Percentiles rank a stretch among this genome's conserved stretches.
Conservation (phyloP, 2,329 filamentous ascomycete species). For the Magnaporthiopsis incrustans region DNA sequence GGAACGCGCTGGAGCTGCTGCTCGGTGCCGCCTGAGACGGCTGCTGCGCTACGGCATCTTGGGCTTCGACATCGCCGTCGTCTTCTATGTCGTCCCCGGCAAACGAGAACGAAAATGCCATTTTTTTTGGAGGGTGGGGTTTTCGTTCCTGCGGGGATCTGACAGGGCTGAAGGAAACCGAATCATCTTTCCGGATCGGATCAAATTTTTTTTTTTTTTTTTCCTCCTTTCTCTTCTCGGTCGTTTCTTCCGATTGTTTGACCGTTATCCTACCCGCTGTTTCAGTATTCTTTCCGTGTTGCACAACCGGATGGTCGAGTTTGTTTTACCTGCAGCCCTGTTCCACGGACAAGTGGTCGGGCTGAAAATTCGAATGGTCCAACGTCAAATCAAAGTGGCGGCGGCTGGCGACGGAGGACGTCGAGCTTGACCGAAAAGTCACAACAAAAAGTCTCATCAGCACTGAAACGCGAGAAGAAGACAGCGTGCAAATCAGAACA, state of each 20-base stretch:
- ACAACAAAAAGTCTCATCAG: neutral
- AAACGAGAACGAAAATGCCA: slow-evolving; percentile 41
- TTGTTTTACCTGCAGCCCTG: neutral
- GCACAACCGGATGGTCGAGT: neutral
- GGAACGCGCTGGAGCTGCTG: slow-evolving; percentile 42
- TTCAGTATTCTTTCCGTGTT: neutral
- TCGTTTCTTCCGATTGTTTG: neutral
- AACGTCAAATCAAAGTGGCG: neutral
- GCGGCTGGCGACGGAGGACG: neutral
- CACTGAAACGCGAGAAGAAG: neutral
- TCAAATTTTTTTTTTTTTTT: neutral
- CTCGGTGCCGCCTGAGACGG: slow-evolving; percentile 16
- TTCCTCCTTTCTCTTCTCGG: neutral
- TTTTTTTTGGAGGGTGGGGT: neutral
- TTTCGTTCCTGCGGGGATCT: neutral
- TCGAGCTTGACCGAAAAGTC: neutral
- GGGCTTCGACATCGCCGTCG: slow-evolving; percentile 1
- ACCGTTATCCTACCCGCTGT: neutral
- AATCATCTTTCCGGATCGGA: neutral
- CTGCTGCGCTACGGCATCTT: slow-evolving; percentile 4
- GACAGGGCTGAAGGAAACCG: neutral
- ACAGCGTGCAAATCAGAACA: too few relatives aligned
- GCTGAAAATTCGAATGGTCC: neutral
- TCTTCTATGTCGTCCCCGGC: slow-evolving; percentile 56
- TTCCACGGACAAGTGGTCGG: neutral